phyloP scores from a whole-genome alignment of 345 rosid genomes.

The Acer campestre region DNA sequence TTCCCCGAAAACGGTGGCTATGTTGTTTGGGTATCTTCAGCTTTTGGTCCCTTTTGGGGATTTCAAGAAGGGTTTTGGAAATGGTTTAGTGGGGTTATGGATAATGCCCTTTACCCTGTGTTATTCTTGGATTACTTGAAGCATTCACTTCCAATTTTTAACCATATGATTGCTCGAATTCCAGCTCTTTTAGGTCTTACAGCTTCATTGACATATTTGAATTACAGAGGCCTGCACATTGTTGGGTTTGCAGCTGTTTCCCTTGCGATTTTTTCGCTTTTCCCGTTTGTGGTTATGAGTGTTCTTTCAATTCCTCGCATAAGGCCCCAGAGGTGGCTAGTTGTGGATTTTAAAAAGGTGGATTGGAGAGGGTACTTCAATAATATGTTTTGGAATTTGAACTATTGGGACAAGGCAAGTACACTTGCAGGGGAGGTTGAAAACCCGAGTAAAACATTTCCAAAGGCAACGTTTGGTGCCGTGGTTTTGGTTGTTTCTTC shows the following conservation, averaged over 20 bases:
- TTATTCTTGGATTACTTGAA: conserved; percentile 89
- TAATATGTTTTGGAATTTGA: conserved; percentile 94
- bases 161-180: conserved; percentile 59
- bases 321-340: conserved; percentile 70
- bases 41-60: conserved; percentile 95
- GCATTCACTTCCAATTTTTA: conserved; percentile 73
- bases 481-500: conserved; percentile 75
- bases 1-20: conserved; percentile 96
- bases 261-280: conserved; percentile 71
- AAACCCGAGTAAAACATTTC: conserved; percentile 78
- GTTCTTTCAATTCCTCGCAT: conserved; percentile 67
- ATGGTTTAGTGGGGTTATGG: conserved; percentile 98
- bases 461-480: conserved; percentile 81
- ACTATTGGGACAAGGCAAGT: conserved; percentile 97
- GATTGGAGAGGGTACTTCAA: conserved; percentile 93
- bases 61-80: conserved; percentile 97
- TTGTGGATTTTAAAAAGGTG: conserved; percentile 59
- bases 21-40: conserved; percentile 88
- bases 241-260: conserved; percentile 82
- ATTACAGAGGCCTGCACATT: conserved; percentile 82
- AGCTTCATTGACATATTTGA: conserved; percentile 74
- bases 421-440: conserved; percentile 93
- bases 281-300: conserved; percentile 74
- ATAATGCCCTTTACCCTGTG: conserved; percentile 90
- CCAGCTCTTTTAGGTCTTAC: conserved; percentile 80